Conservation (phyloP, 345 rosid species). For the Linum lewisii region DNA sequence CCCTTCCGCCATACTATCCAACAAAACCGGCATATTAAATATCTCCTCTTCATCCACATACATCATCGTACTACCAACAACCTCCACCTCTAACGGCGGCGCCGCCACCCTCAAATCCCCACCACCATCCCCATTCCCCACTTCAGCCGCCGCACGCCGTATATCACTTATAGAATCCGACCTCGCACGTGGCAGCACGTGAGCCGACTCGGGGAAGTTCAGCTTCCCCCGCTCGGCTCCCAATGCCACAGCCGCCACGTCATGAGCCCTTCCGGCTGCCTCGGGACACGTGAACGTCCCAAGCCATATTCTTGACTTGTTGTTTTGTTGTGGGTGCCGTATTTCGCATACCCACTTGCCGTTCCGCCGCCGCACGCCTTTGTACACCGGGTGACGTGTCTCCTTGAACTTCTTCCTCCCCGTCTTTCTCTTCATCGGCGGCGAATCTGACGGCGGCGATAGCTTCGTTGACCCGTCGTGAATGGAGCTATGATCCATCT, state of each 20-base stretch:
- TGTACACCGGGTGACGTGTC: constrained; percentile 44
- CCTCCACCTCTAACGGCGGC: constrained; percentile 1
- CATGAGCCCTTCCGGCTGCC: constrained; percentile 45
- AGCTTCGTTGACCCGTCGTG: no score
- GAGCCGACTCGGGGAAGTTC: constrained; percentile 32
- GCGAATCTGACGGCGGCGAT: neutral
- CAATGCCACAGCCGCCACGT: constrained; percentile 36
- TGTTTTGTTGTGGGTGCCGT: constrained; percentile 23
- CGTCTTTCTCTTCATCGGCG: constrained; percentile 27
- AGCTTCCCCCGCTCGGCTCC: constrained; percentile 29
- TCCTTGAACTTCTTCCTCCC: constrained; percentile 48
- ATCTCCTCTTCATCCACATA: constrained; percentile 46
- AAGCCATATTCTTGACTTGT: constrained; percentile 36
- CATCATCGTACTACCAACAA: constrained; percentile 3
- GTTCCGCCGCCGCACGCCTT: constrained; percentile 39
- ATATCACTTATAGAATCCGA: constrained; percentile 33
- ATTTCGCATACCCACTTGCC: constrained; percentile 55
- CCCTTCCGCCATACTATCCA: constrained; percentile 53
- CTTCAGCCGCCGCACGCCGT: constrained; percentile 31
- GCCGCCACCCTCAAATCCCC: neutral
- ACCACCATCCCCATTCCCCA: constrained; percentile 8
- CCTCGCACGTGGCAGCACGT: constrained; percentile 23
- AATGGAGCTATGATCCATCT: no score
- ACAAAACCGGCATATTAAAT: constrained; percentile 48
- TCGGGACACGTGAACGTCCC: constrained; percentile 40